Evolutionary conservation across 306 rosid species (phyloP), one percentile per base, ranked within the genome.

Genomic region (Acacia crassicarpa): DNA sequence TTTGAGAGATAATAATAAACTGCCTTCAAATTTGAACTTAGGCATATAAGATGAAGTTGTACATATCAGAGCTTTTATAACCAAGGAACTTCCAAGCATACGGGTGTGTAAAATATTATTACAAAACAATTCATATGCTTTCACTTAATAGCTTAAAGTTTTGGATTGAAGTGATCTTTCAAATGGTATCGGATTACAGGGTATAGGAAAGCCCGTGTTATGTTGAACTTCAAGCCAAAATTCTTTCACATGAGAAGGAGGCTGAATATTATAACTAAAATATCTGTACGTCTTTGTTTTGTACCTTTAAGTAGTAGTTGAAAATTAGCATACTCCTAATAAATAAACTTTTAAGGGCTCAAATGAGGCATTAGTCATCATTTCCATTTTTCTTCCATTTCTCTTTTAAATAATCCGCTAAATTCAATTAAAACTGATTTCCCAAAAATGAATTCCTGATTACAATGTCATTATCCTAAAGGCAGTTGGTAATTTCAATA

Each of bases 391-490:
- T 17, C 23, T 56, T 56, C 62, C 27, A 58, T n/a, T 58, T 54
- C 22, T 65, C 58, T 62, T 76, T n/a, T 5, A 69, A 77, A 22
- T 9, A 7, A 83, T 30, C 73, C 67, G 35, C 66, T 19, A 67
- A 75, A 2, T 22, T 67, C 17, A 67, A 67, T 38, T 67, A 38
- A 67, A 68, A 68, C 32, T 20, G 45, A 10, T 20, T 62, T 20
- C 73, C 27, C 49, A 40, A 38, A 67, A 38, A 38, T 63, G n/a
- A 63, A 63, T 30, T 68, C 49, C 46, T 45, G 25, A 38, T 38
- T 10, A 76, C 61, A 75, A 8, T 72, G 23, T 74, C 77, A 73
- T 67, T 27, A 19, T 78, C 74, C 49, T 54, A 58, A 78, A 19
- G 51, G 45, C 23, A 76, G 59, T 45, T 68, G 9, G 25, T 9